Evolutionary conservation across 2,329 filamentous ascomycete species (phyloP).

Genomic region (Mycosphaerelloides madeirae): DNA sequence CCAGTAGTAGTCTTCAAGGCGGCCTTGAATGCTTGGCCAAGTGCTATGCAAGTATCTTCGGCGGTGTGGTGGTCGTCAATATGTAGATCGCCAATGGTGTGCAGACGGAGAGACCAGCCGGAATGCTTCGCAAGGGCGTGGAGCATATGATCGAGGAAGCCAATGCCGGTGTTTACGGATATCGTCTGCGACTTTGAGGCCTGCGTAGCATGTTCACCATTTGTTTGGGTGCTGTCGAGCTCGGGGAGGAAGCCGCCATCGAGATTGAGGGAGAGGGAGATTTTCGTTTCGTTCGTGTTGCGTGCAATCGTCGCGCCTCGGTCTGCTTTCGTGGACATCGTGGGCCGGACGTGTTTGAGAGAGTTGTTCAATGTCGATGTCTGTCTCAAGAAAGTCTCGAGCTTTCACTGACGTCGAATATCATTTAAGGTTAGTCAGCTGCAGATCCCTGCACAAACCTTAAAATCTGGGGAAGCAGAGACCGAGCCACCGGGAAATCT

Average conservation of each 20-base stretch:
- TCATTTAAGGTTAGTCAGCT: background rate
- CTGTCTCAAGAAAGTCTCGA: slow-evolving; percentile 3
- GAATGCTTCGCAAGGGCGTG: slow-evolving; percentile 94
- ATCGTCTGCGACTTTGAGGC: slow-evolving; percentile 80
- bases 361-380: background rate
- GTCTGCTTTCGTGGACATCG: slow-evolving; percentile 29
- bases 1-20: slow-evolving; percentile 75
- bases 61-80: slow-evolving; percentile 99
- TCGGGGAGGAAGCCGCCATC: slow-evolving; percentile 68
- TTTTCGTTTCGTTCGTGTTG: slow-evolving; percentile 97
- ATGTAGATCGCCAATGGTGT: slow-evolving; percentile 83
- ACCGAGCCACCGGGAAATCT: slow-evolving; percentile 8
- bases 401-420: slow-evolving; percentile 5
- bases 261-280: slow-evolving; percentile 85
- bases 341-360: background rate
- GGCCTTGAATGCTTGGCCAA: slow-evolving; percentile 75
- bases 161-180: slow-evolving; percentile 85
- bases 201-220: slow-evolving; percentile 73
- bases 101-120: slow-evolving; percentile 82
- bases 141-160: slow-evolving; percentile 98
- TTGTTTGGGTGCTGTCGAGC: slow-evolving; percentile 45
- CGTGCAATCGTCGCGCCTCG: slow-evolving; percentile 77
- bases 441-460: slow-evolving; percentile 5
- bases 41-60: slow-evolving; percentile 89
- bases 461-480: slow-evolving; percentile 1